Conservation (phyloP, 2,329 filamentous ascomycete species). For the Venturia aucupariae region DNA sequence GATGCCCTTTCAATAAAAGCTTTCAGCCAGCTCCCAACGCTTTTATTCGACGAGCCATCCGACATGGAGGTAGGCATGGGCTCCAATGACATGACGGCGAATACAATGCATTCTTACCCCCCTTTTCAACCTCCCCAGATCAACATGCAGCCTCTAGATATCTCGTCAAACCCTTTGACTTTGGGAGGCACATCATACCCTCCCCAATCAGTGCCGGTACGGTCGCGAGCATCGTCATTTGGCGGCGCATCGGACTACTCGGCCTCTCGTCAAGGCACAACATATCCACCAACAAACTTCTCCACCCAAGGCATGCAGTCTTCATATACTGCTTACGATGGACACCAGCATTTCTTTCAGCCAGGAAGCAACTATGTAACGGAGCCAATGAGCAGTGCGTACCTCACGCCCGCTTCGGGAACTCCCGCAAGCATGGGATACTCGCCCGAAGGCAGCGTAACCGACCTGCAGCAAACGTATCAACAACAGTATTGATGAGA, state of each 20-base stretch:
- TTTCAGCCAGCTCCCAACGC: constrained; percentile 8
- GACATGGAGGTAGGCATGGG: constrained; percentile 3
- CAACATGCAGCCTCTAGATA: not conserved
- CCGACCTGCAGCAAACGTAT: constrained; percentile 9
- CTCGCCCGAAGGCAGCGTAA: constrained; percentile 8
- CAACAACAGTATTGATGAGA: not conserved
- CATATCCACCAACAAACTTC: constrained; percentile 3
- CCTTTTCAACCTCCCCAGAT: constrained; percentile 9
- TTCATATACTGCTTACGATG: not conserved
- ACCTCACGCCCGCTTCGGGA: constrained; percentile 3
- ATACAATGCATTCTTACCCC: constrained; percentile 14
- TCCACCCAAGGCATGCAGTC: not conserved
- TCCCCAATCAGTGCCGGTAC: not conserved
- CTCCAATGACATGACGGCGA: not conserved
- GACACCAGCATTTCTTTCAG: constrained; percentile 7
- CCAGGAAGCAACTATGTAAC: not conserved
- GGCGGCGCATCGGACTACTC: not conserved
- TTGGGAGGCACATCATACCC: constrained; percentile 6
- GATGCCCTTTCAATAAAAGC: constrained; percentile 1
- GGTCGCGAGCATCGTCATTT: constrained; percentile 13
- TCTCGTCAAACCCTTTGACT: not conserved
- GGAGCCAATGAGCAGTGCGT: constrained; percentile 3
- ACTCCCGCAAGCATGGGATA: constrained; percentile 11
- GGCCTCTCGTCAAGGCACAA: constrained; percentile 8
- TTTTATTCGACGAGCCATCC: constrained; percentile 13